These are phyloP conservation scores for Apiospora saccharicola DNA, from an alignment of 2,329 filamentous ascomycete genomes.

Conservation along the genomic window DNA sequence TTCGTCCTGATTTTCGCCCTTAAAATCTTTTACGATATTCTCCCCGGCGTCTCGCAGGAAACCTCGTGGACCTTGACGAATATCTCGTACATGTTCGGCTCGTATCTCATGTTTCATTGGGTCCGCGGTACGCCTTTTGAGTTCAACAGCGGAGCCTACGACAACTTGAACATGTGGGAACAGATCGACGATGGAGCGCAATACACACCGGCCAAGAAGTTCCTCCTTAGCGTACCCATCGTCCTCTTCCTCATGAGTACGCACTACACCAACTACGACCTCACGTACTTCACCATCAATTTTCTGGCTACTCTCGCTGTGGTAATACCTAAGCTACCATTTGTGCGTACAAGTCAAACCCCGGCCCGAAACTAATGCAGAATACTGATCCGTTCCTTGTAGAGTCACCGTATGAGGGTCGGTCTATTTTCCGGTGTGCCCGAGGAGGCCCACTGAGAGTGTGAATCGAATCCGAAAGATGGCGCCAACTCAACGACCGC, in stretches of 20 bases:
- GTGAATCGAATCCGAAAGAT: neutral
- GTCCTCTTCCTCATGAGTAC: slow-evolving; percentile 95
- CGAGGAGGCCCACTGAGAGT: slow-evolving; percentile 55
- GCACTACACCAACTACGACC: slow-evolving; percentile 97
- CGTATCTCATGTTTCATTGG: slow-evolving; percentile 99
- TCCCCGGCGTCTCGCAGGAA: slow-evolving; percentile 95
- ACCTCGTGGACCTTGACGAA: slow-evolving; percentile 99
- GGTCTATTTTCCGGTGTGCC: slow-evolving; percentile 75
- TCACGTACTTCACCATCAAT: slow-evolving; percentile 97
- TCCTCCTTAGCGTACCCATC: slow-evolving; percentile 92
- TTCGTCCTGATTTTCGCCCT: slow-evolving; percentile 88
- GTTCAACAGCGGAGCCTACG: slow-evolving; percentile 97
- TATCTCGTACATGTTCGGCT: slow-evolving; percentile 98
- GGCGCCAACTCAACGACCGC: slow-evolving; percentile 12
- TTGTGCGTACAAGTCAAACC: slow-evolving; percentile 66
- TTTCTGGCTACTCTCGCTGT: slow-evolving; percentile 91
- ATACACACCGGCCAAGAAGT: slow-evolving; percentile 99
- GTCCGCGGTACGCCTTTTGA: slow-evolving; percentile 98
- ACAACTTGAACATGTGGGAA: slow-evolving; percentile 99
- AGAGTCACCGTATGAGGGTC: slow-evolving; percentile 82
- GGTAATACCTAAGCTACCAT: slow-evolving; percentile 94
- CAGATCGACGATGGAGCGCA: slow-evolving; percentile 99
- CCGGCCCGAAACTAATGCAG: neutral
- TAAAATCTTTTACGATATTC: slow-evolving; percentile 97
- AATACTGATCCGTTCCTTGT: slow-evolving; percentile 39